Percentiles rank a stretch among this genome's conserved stretches.
Conservation (phyloP, 371 early-diverging fungal species). For the Neoconidiobolus thromboides region DNA sequence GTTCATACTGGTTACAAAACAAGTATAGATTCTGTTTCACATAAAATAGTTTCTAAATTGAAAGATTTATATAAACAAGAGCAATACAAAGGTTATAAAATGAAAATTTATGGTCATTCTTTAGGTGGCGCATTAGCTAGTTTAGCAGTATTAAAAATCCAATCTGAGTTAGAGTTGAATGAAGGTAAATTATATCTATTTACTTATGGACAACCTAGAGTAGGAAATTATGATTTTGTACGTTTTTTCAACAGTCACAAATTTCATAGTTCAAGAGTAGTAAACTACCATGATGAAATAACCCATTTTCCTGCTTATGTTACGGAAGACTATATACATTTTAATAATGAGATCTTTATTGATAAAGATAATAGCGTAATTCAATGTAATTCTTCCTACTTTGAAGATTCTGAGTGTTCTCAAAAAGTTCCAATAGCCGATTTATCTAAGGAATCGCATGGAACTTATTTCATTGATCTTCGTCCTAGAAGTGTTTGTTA, state of each 20-base stretch:
- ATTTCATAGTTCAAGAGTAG: neutral
- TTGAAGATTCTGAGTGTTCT: neutral
- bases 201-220: slow-evolving; percentile 1
- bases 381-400: neutral
- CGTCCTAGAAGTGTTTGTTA: no score
- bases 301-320: neutral
- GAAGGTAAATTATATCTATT: neutral
- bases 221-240: neutral
- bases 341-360: neutral
- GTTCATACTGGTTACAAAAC: no score
- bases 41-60: no score
- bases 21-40: no score
- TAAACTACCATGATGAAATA: neutral
- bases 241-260: neutral
- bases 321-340: neutral
- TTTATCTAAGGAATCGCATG: neutral
- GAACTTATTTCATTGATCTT: neutral
- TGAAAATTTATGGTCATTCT: neutral
- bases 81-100: neutral
- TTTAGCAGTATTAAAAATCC: neutral
- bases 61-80: no score
- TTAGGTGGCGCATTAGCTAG: neutral
- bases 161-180: neutral
- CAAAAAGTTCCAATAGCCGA: neutral
- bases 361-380: neutral